Base-by-base conservation (phyloP, 2,329 filamentous ascomycete genomes). In the Pseudogymnoascus sp. region DNA sequence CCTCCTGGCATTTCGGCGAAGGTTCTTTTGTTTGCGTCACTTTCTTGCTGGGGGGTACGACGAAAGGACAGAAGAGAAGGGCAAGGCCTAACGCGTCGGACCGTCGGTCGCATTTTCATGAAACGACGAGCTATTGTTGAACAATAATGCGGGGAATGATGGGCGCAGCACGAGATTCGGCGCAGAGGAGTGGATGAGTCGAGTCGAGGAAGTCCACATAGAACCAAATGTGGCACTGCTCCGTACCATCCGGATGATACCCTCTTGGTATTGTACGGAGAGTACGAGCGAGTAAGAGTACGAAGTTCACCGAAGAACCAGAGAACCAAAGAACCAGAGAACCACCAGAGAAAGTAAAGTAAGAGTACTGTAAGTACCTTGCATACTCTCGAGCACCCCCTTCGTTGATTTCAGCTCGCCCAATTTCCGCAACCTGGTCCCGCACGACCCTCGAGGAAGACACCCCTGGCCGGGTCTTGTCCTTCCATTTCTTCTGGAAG, bases 351-450 rank as follows among this genome's bases (percentile, higher is more conserved):
- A n/a, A n/a, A n/a, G n/a, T 26, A 26, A 26, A 26, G 23, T 5
- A 26, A 26, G 23, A 26, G 23, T 26, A 26, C 4, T n/a, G 23
- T 26, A 26, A 26, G 23, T 31, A 29, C 46, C 46, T 53, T 53
- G 46, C 46, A 53, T 53, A 29, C 15, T 29, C 26, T 9, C n/a
- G n/a, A 4, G n/a, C 26, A 29, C 44, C 46, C 23, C 46, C 46
- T 53, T 53, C 15, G 46, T 53, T 53, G 46, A 53, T 53, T 53
- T 53, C 46, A 53, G 46, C 26, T 19, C 26, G 26, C 46, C 46
- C 46, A 53, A 53, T 53, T 53, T 53, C 46, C 46, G 46, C 46
- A 53, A 53, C 46, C 26, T 53, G n/a, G 46, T 53, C 44, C 44
- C 46, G 46, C 46, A 53, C 46, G 46, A 53, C 46, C 46, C 46